Evolutionary conservation across 2,329 filamentous ascomycete species (phyloP), one percentile per base, ranked within the genome.

Genomic region (Peltaster fructicola): DNA sequence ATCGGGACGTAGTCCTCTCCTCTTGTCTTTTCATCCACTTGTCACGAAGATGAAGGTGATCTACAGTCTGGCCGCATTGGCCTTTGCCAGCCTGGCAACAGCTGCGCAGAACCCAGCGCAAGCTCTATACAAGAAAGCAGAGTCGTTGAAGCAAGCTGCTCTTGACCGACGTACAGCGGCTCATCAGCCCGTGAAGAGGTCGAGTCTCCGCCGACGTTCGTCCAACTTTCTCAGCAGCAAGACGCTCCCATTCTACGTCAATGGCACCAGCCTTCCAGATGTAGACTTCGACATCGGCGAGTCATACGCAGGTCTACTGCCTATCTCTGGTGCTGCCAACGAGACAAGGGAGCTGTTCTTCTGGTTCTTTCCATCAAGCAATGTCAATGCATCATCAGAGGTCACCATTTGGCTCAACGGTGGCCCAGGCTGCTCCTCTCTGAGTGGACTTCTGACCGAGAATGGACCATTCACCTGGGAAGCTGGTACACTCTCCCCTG

Each of bases 291-390:
- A 58, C 34, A 49, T 57, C 33, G 53, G 51, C 26, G 53, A 57
- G 32, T 48, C 42, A 4, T 57, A 57, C 19, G 52, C 54, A 22
- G 52, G 54, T 17, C 50, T 63, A 3, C 42, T 73, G 5, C 64
- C 67, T 4, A 68, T 72, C 35, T 58, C 59, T 21, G 47, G 45
- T 27, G 46, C 39, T 34, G 27, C 50, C 7, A 58, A 63, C 30
- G 54, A 59, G 17, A 51, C 52, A 0, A 49, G 52, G 9, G 41
- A 55, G 34, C 42, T 63, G n/a, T 65, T 56, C 46, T 65, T 65
- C 41, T 65, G 61, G 61, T 65, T 62, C 43, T 64, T 63, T 33
- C 62, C 62, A 3, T 59, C 59, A 0, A 42, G 40, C n/a, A 64
- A 64, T 31, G 49, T 51, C 8, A 42, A 50, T 24, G 58, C 57